Evolutionary conservation across 805 yeast species (phyloP), one percentile per base, ranked within the genome.

Genomic region (Ogataea methylovora): DNA sequence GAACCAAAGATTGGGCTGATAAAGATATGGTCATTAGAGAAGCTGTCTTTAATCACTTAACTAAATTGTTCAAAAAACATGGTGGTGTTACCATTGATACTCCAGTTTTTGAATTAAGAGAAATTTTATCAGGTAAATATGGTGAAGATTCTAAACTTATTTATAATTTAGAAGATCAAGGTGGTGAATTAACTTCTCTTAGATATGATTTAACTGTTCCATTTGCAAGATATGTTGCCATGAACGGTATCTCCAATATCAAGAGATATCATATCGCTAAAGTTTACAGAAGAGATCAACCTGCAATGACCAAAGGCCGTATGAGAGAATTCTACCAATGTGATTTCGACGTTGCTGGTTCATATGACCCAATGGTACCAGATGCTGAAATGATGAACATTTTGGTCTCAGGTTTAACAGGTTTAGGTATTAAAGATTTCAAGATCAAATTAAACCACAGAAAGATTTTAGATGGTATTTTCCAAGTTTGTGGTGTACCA

Each of bases 251-350:
- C 41, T 80, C 85, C 48, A 75, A 69, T 53, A 90, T 92, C 61
- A 92, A 92, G 65, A 74, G 99, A 56, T 92, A 78, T 58, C 99
- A 92, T 64, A 85, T 92, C 44, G 98, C 99, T 48, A 92, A 92
- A 60, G 99, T 92, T 35, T 92, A 92, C 65, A 79, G 99, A 67
- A 83, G 99, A 64, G 99, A 92, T 58, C 99, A 92, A 63, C 99
- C 99, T 5, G 99, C 99, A 8, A 92, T 92, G 98, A 90, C 97
- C 33, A 92, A 92, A 63, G 99, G 99, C 41, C 77, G 99, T 63
- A 92, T 92, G 98, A 84, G 99, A 73, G 99, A 92, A 63, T 92
- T 92, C 54, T 92, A 92, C 61, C 99, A 92, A 65, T 92, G 99
- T 69, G 99, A 92, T 65, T 84, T 92, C 51, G 99, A 92, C 60